Evolutionary conservation across 257 asterid genomes (phyloP).

Genomic region (Jacaranda copaia): DNA sequence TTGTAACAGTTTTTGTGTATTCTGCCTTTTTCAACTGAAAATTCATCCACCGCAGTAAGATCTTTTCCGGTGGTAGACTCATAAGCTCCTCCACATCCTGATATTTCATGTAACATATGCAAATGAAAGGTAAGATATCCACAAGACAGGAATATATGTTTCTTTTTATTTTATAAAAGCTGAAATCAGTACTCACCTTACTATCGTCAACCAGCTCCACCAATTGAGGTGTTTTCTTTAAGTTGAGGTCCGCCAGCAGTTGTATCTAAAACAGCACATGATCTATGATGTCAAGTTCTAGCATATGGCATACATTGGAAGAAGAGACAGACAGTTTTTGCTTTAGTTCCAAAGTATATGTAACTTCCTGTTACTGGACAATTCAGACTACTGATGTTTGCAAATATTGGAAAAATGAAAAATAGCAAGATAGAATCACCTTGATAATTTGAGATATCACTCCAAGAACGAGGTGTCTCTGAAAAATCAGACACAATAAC

Average conservation of each 20-base stretch:
- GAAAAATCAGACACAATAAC: conserved; percentile 45
- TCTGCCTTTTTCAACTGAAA: conserved; percentile 88
- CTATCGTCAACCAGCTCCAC: conserved; percentile 93
- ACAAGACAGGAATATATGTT: not conserved
- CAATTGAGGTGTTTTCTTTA: conserved; percentile 91
- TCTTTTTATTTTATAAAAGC: not conserved
- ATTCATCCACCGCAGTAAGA: conserved; percentile 97
- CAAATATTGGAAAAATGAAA: not conserved
- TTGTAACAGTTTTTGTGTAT: conserved; percentile 78
- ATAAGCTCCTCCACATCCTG: conserved; percentile 97
- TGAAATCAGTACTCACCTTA: conserved; percentile 62
- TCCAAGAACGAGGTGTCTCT: conserved; percentile 99
- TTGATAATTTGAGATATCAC: conserved; percentile 96
- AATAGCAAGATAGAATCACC: conserved; percentile 50
- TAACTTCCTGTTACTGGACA: not conserved
- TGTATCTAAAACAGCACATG: conserved; percentile 68
- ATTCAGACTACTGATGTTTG: conserved; percentile 25
- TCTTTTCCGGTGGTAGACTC: conserved; percentile 96
- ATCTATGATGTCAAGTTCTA: conserved; percentile 30
- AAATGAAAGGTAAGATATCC: conserved; percentile 4
- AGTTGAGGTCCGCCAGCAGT: conserved; percentile 93
- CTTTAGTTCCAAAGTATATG: conserved; percentile 10
- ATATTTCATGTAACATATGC: conserved; percentile 29
- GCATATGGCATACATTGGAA: conserved; percentile 25
- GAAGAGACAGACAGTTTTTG: not conserved